Percentiles rank a stretch among this genome's conserved stretches.
Conservation (phyloP, 352 stramenopile species). For the Achlya hypogyna region DNA sequence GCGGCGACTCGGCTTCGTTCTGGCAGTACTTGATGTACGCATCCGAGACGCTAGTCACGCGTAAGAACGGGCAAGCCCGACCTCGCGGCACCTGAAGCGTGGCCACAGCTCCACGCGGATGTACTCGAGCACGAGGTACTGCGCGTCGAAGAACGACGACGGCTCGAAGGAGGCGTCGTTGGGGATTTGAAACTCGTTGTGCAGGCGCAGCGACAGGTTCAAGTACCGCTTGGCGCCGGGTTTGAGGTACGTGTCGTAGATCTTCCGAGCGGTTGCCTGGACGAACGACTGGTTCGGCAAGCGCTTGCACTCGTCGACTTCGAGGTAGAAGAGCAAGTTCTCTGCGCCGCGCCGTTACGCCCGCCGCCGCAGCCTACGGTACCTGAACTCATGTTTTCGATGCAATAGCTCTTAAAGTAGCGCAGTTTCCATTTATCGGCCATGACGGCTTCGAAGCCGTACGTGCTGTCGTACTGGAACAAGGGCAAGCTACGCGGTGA, state of each 20-base stretch:
- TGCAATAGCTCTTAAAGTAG: constrained; percentile 82
- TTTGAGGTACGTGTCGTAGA: constrained; percentile 71
- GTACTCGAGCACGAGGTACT: constrained; percentile 19
- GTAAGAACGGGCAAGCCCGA: neutral
- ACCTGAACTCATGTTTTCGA: constrained; percentile 42
- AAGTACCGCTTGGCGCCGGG: constrained; percentile 14
- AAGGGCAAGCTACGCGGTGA: neutral
- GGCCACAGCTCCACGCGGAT: constrained; percentile 11
- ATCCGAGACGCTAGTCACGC: neutral
- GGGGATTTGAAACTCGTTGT: neutral
- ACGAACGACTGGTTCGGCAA: constrained; percentile 76
- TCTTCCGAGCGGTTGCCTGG: constrained; percentile 58
- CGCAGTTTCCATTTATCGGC: constrained; percentile 62
- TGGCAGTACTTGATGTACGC: constrained; percentile 11
- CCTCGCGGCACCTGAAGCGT: neutral
- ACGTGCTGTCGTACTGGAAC: constrained; percentile 3
- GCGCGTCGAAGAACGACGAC: constrained; percentile 7
- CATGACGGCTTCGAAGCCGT: constrained; percentile 40
- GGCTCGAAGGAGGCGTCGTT: constrained; percentile 1
- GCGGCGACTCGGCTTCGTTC: neutral
- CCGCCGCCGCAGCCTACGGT: too few species aligned
- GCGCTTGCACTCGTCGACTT: constrained; percentile 78
- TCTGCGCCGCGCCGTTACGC: constrained; percentile 36
- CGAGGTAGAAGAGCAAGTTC: constrained; percentile 77
- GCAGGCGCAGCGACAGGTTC: neutral